These are phyloP conservation scores for Nakazawaea sp. DNA, from an alignment of 805 yeast genomes.

Conservation along the genomic window DNA sequence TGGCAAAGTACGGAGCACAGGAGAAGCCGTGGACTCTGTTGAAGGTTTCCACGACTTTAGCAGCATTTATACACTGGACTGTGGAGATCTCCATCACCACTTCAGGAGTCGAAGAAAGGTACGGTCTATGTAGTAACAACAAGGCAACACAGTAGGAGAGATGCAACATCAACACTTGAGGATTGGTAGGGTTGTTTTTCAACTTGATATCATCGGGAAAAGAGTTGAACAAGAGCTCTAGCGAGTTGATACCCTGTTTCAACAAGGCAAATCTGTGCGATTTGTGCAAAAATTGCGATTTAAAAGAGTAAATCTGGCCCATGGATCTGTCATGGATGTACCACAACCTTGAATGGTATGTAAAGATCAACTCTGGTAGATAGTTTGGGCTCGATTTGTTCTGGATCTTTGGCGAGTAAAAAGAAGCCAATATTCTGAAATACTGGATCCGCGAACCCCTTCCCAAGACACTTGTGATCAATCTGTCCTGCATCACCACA, in stretches of 20 bases:
- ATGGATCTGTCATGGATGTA: constrained; percentile 23
- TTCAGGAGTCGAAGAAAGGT: constrained; percentile 22
- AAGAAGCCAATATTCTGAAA: constrained; percentile 24
- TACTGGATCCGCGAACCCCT: constrained; percentile 27
- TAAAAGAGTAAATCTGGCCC: constrained; percentile 27
- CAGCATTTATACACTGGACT: constrained; percentile 19
- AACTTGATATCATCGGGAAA: constrained; percentile 17
- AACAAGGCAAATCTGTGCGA: constrained; percentile 24
- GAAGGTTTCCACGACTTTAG: constrained; percentile 15
- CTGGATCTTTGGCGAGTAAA: constrained; percentile 16
- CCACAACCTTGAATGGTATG: constrained; percentile 25
- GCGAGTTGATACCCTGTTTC: constrained; percentile 21
- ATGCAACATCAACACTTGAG: constrained; percentile 20
- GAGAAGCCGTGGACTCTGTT: constrained; percentile 14
- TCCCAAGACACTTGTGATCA: constrained; percentile 26
- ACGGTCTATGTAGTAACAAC: constrained; percentile 23
- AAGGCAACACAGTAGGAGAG: constrained; percentile 22
- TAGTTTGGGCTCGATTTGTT: constrained; percentile 6
- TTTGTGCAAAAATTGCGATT: constrained; percentile 24
- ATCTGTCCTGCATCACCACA: constrained; percentile 24
- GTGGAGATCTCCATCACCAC: constrained; percentile 19
- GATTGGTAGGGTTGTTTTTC: constrained; percentile 14
- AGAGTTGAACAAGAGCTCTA: constrained; percentile 17
- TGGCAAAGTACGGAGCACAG: constrained; percentile 23
- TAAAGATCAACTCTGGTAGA: constrained; percentile 19